A percentile compares a stretch with the other conserved stretches of the same genome.
Conservation (phyloP, 768 basidiomycete species). For the Cystobasidium tubakii region DNA sequence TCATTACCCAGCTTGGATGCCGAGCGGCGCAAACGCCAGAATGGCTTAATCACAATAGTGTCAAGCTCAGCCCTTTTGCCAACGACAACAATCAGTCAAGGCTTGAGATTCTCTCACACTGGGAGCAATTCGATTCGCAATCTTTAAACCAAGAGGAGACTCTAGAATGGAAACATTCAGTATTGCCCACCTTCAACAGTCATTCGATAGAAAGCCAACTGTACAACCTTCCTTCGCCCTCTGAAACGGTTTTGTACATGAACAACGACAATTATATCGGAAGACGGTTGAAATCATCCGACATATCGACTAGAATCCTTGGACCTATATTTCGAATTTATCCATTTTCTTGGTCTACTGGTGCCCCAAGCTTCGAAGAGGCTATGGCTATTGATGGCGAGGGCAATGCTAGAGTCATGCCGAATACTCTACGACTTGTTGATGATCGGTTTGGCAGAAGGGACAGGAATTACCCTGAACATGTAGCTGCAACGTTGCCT, state of each 20-base stretch:
- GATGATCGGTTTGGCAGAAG: slow-evolving; percentile 52
- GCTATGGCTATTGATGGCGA: slow-evolving; percentile 48
- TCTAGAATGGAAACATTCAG: slow-evolving; percentile 29
- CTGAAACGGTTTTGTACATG: slow-evolving; percentile 36
- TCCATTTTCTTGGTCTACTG: slow-evolving; percentile 45
- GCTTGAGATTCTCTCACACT: not conserved
- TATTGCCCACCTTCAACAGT: slow-evolving; percentile 44
- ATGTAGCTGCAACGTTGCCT: slow-evolving; percentile 51
- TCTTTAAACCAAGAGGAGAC: slow-evolving; percentile 8
- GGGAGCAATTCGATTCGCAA: not conserved
- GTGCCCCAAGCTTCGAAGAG: slow-evolving; percentile 39
- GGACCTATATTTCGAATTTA: slow-evolving; percentile 52
- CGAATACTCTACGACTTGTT: not conserved
- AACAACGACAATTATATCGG: slow-evolving; percentile 54
- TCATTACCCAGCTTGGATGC: not conserved
- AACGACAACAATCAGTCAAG: slow-evolving; percentile 19
- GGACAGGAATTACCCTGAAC: slow-evolving; percentile 51
- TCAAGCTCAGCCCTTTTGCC: slow-evolving; percentile 24
- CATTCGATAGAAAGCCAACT: slow-evolving; percentile 25
- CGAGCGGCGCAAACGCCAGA: not conserved
- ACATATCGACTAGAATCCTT: slow-evolving; percentile 44
- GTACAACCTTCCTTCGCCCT: slow-evolving; percentile 5
- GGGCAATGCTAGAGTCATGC: slow-evolving; percentile 46
- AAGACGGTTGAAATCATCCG: slow-evolving; percentile 31
- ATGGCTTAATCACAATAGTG: not conserved